Evolutionary conservation across 805 yeast species (phyloP).

Genomic region (Kurtzmaniella fragi): DNA sequence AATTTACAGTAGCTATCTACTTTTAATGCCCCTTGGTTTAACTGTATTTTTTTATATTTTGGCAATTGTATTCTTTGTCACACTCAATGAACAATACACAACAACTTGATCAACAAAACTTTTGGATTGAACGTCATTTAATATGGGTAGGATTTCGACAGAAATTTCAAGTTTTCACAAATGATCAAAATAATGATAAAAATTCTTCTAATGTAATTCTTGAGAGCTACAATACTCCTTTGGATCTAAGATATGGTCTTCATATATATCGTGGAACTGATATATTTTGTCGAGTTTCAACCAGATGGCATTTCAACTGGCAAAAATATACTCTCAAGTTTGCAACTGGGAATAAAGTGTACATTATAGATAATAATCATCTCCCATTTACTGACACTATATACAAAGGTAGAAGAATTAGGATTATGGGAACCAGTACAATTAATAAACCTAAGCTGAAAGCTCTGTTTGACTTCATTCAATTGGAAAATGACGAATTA

Average conservation of each 20-base stretch:
- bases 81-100: too few species aligned
- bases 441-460: background rate
- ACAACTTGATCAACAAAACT: background rate
- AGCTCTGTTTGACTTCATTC: constrained; percentile 4
- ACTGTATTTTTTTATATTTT: too few species aligned
- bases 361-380: constrained; percentile 4
- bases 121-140: constrained; percentile 2
- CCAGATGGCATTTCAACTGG: constrained; percentile 2
- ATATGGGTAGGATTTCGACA: background rate
- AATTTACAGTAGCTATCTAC: background rate
- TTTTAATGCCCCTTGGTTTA: too few species aligned
- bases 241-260: background rate
- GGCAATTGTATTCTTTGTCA: too few species aligned
- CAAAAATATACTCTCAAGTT: constrained; percentile 4
- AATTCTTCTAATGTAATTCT: background rate
- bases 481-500: constrained; percentile 7
- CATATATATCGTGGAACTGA: background rate
- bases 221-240: constrained; percentile 1
- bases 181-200: background rate
- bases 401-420: constrained; percentile 8
- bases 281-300: constrained; percentile 3
- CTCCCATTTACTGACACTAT: constrained; percentile 7
- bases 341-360: constrained; percentile 2
- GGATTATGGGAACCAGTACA: constrained; percentile 8
- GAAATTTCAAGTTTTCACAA: background rate